Conservation (phyloP, 345 rosid species). For the Alliaria petiolata region DNA sequence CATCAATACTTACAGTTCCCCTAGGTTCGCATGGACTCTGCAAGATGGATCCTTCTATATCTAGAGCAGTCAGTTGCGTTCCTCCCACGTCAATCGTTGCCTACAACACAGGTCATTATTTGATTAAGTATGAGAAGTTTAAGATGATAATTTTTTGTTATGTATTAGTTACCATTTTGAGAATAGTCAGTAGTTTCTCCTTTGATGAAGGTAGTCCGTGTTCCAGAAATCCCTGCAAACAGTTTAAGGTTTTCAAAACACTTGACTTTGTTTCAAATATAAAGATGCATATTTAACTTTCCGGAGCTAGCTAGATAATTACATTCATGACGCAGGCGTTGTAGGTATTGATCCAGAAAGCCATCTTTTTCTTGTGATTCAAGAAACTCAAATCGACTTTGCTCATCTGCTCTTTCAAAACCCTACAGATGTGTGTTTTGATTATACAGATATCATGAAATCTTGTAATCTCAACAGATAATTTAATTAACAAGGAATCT, state of each 20-base stretch:
- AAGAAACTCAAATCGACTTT: slow-evolving; percentile 65
- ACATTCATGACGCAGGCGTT: slow-evolving; percentile 96
- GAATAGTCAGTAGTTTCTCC: slow-evolving; percentile 64
- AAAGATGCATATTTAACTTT: slow-evolving; percentile 17
- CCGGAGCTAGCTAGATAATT: slow-evolving; percentile 35
- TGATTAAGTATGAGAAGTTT: background rate
- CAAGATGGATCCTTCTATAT: slow-evolving; percentile 84
- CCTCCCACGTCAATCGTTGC: slow-evolving; percentile 85
- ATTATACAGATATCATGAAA: background rate
- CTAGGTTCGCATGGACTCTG: slow-evolving; percentile 62
- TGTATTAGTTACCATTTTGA: slow-evolving; percentile 56
- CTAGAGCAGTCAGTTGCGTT: slow-evolving; percentile 74
- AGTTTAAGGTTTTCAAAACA: background rate
- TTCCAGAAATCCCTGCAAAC: slow-evolving; percentile 74
- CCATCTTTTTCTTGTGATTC: slow-evolving; percentile 89
- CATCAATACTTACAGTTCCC: slow-evolving; percentile 20
- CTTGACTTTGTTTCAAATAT: background rate
- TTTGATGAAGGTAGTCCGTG: slow-evolving; percentile 85
- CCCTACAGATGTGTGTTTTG: slow-evolving; percentile 37
- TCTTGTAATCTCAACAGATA: background rate
- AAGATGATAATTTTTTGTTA: background rate
- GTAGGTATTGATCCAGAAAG: slow-evolving; percentile 93
- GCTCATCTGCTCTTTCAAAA: slow-evolving; percentile 53
- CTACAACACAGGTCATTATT: slow-evolving; percentile 36
- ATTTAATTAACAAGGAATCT: background rate